Conservation (phyloP, 192 early-diverging fungal species). For the Podila epicladia region DNA sequence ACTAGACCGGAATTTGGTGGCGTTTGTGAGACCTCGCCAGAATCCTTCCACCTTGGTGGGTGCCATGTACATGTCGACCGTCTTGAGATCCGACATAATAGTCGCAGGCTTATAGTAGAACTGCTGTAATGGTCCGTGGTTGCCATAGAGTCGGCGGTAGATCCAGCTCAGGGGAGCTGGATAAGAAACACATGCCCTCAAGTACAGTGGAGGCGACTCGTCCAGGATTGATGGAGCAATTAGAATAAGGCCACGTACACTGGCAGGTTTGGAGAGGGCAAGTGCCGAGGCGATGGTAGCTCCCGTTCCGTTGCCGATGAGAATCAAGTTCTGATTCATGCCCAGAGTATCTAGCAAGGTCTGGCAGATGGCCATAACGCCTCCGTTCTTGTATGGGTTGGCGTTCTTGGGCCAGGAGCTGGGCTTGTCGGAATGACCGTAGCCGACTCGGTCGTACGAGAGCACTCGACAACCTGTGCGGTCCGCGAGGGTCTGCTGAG, state of each 20-base stretch:
- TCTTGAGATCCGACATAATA: constrained; percentile 20
- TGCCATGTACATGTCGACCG: constrained; percentile 26
- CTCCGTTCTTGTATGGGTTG: constrained; percentile 40
- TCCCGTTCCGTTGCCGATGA: constrained; percentile 31
- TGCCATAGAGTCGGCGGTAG: constrained; percentile 28
- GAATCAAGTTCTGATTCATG: constrained; percentile 33
- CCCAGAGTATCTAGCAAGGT: constrained; percentile 22
- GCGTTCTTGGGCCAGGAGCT: constrained; percentile 27
- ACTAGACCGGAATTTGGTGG: constrained; percentile 13
- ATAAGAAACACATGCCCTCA: constrained; percentile 32
- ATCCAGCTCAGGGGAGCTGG: constrained; percentile 30
- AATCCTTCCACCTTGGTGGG: constrained; percentile 26
- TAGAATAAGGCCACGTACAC: constrained; percentile 23
- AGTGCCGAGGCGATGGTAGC: constrained; percentile 28
- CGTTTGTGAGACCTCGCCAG: constrained; percentile 32
- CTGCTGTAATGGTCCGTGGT: constrained; percentile 29
- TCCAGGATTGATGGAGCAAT: constrained; percentile 16
- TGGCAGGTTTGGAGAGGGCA: constrained; percentile 15
- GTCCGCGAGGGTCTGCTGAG: constrained; percentile 34
- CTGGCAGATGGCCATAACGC: constrained; percentile 25
- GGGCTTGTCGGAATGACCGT: constrained; percentile 29
- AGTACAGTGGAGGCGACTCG: constrained; percentile 15
- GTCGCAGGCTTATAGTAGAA: constrained; percentile 35
- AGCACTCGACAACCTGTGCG: constrained; percentile 36
- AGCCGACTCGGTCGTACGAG: constrained; percentile 34